These are phyloP conservation scores for Scheffersomyces illinoinensis DNA, from an alignment of 1,139 yeast genomes.

Conservation along the genomic window DNA sequence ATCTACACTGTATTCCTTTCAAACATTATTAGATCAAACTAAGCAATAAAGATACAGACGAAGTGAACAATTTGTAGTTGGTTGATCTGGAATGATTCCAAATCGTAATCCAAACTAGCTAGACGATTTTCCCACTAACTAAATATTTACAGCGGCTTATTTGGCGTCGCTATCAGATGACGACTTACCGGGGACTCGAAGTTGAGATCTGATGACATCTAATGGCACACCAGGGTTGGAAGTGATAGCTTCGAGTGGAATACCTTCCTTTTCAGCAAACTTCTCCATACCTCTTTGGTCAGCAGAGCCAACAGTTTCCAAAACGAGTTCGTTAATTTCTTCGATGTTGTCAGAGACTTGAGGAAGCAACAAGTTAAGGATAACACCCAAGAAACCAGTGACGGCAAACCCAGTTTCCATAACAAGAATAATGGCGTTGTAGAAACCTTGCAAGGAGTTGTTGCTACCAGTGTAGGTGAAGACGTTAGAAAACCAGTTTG, in stretches of 20 bases:
- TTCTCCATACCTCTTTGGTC: constrained; percentile 40
- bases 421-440: constrained; percentile 77
- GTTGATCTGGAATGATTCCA: not conserved
- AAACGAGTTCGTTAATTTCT: constrained; percentile 47
- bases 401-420: constrained; percentile 89
- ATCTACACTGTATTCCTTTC: too few relatives aligned
- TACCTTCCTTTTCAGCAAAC: constrained; percentile 39
- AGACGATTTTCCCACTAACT: not conserved
- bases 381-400: constrained; percentile 74
- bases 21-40: too few relatives aligned
- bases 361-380: constrained; percentile 71
- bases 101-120: not conserved
- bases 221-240: not conserved
- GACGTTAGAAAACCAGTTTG: constrained; percentile 70
- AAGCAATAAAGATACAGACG: not conserved
- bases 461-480: constrained; percentile 78
- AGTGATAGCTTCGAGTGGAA: constrained; percentile 25
- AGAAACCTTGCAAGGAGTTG: constrained; percentile 64
- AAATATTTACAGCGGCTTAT: not conserved
- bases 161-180: constrained; percentile 3
- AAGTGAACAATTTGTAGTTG: not conserved
- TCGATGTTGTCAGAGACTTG: constrained; percentile 68
- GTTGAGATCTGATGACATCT: constrained; percentile 12
- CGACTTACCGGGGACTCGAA: constrained; percentile 10
- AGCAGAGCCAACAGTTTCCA: constrained; percentile 50